Percentiles rank a stretch among this genome's conserved stretches.
Evolutionary conservation across 1,284 basidiomycete species (phyloP).

Genomic region (Ceratorhiza oryzae-sativae): DNA sequence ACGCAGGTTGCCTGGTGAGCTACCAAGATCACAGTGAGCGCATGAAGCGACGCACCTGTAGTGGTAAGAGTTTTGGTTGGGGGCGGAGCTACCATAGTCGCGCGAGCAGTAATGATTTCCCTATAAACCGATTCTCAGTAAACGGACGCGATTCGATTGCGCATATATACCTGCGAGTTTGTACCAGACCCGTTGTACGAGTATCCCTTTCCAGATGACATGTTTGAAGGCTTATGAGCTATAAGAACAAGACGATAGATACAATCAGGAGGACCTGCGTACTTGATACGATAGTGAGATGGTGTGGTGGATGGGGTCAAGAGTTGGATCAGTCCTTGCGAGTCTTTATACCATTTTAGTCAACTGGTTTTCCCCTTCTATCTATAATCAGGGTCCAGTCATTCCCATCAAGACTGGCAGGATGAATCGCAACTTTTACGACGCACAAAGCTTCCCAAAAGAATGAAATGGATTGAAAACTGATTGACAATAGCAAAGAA

Average conservation of each 20-base stretch:
- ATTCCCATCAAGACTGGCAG: no score
- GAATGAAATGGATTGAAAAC: background rate
- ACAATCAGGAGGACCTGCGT: background rate
- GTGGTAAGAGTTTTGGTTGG: slow-evolving; percentile 41
- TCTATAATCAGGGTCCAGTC: background rate
- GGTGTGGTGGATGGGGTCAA: background rate
- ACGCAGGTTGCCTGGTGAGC: background rate
- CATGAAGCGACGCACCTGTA: slow-evolving; percentile 9
- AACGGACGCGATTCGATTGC: background rate
- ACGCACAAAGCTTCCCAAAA: background rate
- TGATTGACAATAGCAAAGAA: background rate
- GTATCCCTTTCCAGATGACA: slow-evolving; percentile 32
- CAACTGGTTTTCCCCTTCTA: background rate
- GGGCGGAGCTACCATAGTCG: slow-evolving; percentile 39
- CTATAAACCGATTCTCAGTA: background rate
- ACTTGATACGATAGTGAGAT: background rate
- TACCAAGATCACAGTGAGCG: background rate
- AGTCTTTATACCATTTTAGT: background rate
- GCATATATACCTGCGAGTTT: slow-evolving; percentile 20
- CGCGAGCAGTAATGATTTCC: slow-evolving; percentile 41
- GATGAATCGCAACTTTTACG: no score
- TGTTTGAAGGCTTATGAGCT: background rate
- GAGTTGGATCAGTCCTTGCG: background rate
- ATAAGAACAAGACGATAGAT: background rate
- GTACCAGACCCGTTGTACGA: slow-evolving; percentile 26